Evolutionary conservation across 352 stramenopile genomes (phyloP), one percentile per base, ranked within the genome.

Genomic region (Globisporangium solare): DNA sequence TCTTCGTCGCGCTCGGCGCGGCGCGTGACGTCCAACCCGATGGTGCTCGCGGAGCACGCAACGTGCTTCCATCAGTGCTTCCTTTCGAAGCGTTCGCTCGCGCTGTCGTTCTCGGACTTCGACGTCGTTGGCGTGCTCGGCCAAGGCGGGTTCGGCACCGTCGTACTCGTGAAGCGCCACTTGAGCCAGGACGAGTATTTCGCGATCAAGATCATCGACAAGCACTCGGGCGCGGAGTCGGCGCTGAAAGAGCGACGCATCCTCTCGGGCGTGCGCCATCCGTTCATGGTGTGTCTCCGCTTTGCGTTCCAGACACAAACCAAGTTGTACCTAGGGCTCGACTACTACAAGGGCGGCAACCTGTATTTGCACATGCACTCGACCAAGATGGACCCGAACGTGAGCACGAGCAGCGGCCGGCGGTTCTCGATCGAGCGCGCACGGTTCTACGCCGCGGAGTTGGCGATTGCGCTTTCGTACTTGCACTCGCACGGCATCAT

Each of bases 311-410:
- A 93, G 74, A 91, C 76, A 50, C 76, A 91, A 47, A 89, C 79
- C 17, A 89, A 91, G 56, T 47, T 93, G 17, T 93, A 90, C 56
- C 63, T 93, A 3, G 83, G 80, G 6, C 73, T 91, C 57, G 83
- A 93, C 59, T 93, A 90, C 61, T 93, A 91, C 76, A 90, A 91
- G 55, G 83, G 83, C 37, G 83, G 83, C 52, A 91, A 90, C 58
- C 48, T 93, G 49, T 94, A 93, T 60, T 70, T 91, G 61, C 86
- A 94, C 68, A 93, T 94, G 85, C 83, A 95, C 70, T 88, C 82
- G 32, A 83, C 76, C 22, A 89, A 90, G 69, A 86, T 88, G 66
- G 78, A 90, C 47, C 80, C 79, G 41, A 91, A 85, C 49, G 59
- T 91, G 40, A 88, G 78, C 52, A 90, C 71, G 45, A 89, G 79